Conservation (phyloP, 768 basidiomycete species). For the Ramaria rubella region DNA sequence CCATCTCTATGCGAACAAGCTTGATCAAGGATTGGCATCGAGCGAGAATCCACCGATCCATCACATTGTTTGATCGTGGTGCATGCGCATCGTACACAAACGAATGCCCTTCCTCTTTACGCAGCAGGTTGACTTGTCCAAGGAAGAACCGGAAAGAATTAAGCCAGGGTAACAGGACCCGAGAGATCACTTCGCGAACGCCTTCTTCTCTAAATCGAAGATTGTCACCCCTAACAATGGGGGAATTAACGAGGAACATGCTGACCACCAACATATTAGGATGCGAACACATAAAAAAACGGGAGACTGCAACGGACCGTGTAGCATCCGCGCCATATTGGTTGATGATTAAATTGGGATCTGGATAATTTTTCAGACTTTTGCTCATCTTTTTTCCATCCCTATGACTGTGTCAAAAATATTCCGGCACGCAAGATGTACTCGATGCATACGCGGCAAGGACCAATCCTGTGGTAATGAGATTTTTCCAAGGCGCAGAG, state of each 20-base stretch:
- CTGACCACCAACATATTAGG: constrained; percentile 31
- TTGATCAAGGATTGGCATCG: constrained; percentile 96
- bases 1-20: constrained; percentile 91
- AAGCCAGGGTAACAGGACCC: constrained; percentile 96
- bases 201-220: constrained; percentile 97
- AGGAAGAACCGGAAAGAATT: constrained; percentile 99
- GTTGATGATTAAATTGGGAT: constrained; percentile 85
- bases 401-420: constrained; percentile 31
- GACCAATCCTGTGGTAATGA: constrained; percentile 93
- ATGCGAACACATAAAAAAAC: neutral
- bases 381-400: constrained; percentile 99
- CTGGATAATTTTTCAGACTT: constrained; percentile 93
- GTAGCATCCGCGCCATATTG: constrained; percentile 94
- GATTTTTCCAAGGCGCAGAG: constrained; percentile 94
- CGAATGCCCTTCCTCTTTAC: constrained; percentile 67
- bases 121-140: constrained; percentile 82
- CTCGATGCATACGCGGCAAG: constrained; percentile 70
- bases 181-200: constrained; percentile 91
- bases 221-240: constrained; percentile 96
- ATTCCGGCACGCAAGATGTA: neutral
- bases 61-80: constrained; percentile 80
- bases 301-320: constrained; percentile 40
- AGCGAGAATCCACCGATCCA: constrained; percentile 98
- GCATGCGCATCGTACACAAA: constrained; percentile 89
- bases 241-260: constrained; percentile 98